Evolutionary conservation across 2,329 filamentous ascomycete species (phyloP).

Genomic region (Tympanopsis confertula): DNA sequence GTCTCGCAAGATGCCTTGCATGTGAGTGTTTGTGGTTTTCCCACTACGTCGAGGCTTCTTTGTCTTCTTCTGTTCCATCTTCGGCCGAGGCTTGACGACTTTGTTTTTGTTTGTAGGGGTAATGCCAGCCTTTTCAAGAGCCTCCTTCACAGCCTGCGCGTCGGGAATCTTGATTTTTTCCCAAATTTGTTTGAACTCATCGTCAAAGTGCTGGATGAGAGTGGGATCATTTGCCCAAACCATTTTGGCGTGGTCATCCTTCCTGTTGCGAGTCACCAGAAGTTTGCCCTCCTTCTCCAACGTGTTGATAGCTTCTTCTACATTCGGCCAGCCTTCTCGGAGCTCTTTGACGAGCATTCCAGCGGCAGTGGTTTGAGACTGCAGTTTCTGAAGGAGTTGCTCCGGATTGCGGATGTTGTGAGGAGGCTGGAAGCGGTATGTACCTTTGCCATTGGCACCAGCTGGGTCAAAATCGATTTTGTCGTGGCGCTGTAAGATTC

Average conservation of each 20-base stretch:
- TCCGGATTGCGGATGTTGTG: conserved; percentile 46
- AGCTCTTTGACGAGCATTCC: conserved; percentile 48
- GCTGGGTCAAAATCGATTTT: conserved; percentile 40
- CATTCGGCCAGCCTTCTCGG: conserved; percentile 51
- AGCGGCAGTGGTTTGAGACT: conserved; percentile 40
- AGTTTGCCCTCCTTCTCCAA: conserved; percentile 46
- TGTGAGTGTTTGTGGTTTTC: conserved; percentile 54
- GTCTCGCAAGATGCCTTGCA: conserved; percentile 47
- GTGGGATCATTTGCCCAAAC: conserved; percentile 52
- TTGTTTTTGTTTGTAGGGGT: conserved; percentile 48
- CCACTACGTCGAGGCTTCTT: conserved; percentile 45
- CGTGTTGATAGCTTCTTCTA: conserved; percentile 40
- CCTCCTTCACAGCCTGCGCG: conserved; percentile 40
- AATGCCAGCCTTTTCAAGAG: conserved; percentile 44
- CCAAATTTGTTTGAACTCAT: conserved; percentile 48
- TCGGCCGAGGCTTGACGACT: conserved; percentile 32
- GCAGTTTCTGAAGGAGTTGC: conserved; percentile 44
- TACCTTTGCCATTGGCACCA: conserved; percentile 32
- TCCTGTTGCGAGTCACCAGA: conserved; percentile 48
- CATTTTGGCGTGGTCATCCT: conserved; percentile 46
- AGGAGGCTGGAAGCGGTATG: conserved; percentile 45
- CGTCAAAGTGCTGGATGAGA: conserved; percentile 38
- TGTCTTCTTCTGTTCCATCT: conserved; percentile 40
- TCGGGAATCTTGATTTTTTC: conserved; percentile 44
- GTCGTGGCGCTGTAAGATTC: conserved; percentile 36